phyloP scores from a whole-genome alignment of 257 asterid genomes.

The Penstemon eatonii region DNA sequence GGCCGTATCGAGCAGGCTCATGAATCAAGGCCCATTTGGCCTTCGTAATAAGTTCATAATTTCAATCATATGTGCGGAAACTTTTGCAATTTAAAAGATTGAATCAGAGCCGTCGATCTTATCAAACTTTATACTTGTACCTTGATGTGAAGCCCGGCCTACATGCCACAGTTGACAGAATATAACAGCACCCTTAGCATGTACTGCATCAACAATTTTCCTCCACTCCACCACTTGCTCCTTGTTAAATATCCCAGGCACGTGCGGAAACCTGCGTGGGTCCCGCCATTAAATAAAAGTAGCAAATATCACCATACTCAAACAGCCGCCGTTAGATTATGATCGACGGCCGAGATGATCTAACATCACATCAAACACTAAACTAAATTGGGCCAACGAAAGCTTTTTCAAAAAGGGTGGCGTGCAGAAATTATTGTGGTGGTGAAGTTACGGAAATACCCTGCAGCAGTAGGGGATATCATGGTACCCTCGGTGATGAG shows the following conservation, averaged over 20 bases:
- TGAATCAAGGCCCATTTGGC: too few species aligned
- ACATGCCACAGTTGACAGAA: constrained; percentile 99
- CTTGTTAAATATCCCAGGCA: constrained; percentile 79
- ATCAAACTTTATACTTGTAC: constrained; percentile 27
- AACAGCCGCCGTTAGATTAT: background rate
- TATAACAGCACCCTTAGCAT: constrained; percentile 73
- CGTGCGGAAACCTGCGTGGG: constrained; percentile 76
- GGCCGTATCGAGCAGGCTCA: too few species aligned
- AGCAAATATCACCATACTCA: background rate
- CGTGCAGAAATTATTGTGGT: background rate
- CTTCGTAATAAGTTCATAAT: too few species aligned
- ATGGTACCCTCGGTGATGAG: constrained; percentile 95
- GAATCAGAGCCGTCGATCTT: constrained; percentile 15
- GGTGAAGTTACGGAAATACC: constrained; percentile 49
- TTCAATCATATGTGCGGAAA: background rate
- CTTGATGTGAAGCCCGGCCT: constrained; percentile 92
- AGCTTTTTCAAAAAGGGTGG: background rate
- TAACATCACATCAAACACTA: constrained; percentile 14
- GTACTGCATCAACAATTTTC: constrained; percentile 70
- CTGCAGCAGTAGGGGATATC: constrained; percentile 83
- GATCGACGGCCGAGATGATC: background rate
- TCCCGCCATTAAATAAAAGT: constrained; percentile 19
- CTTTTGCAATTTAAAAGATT: background rate
- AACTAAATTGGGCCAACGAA: background rate
- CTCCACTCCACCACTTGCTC: constrained; percentile 94